A percentile compares a stretch with the other conserved stretches of the same genome.
phyloP scores from a whole-genome alignment of 306 rosid genomes.

The Acacia melanoxylon region DNA sequence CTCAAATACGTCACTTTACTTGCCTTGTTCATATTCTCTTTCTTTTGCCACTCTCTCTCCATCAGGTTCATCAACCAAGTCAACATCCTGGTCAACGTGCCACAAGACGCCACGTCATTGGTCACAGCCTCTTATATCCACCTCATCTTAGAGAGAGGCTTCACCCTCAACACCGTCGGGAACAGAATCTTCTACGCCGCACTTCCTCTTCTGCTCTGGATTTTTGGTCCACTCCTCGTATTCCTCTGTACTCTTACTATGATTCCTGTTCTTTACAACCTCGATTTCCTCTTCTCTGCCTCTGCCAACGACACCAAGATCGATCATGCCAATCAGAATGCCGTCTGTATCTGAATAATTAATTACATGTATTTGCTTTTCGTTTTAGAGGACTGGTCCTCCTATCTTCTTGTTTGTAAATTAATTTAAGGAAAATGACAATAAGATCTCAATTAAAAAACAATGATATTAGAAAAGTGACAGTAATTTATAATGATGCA shows the following conservation, averaged over 20 bases:
- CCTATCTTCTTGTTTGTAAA: neutral
- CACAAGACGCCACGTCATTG: conserved; percentile 50
- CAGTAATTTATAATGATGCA: too few relatives aligned
- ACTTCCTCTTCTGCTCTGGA: conserved; percentile 81
- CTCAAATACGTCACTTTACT: conserved; percentile 78
- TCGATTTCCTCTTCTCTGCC: conserved; percentile 54
- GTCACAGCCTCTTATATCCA: conserved; percentile 59
- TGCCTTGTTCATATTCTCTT: conserved; percentile 77
- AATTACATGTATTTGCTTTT: neutral
- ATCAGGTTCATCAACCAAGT: conserved; percentile 87
- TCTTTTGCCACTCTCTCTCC: conserved; percentile 82
- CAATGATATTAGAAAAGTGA: too few relatives aligned
- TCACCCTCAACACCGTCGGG: conserved; percentile 70
- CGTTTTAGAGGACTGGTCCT: neutral
- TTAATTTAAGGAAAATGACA: neutral
- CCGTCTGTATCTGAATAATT: neutral
- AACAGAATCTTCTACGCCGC: conserved; percentile 81
- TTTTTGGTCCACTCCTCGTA: conserved; percentile 85
- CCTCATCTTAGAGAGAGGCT: conserved; percentile 73
- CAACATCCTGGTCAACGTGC: conserved; percentile 78
- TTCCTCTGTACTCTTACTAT: conserved; percentile 65
- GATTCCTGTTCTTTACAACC: conserved; percentile 84
- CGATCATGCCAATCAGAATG: neutral
- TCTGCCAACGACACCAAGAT: neutral
- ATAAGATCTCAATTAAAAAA: too few relatives aligned